phyloP scores from a whole-genome alignment of 306 rosid species.

The Mucuna pruriens region DNA sequence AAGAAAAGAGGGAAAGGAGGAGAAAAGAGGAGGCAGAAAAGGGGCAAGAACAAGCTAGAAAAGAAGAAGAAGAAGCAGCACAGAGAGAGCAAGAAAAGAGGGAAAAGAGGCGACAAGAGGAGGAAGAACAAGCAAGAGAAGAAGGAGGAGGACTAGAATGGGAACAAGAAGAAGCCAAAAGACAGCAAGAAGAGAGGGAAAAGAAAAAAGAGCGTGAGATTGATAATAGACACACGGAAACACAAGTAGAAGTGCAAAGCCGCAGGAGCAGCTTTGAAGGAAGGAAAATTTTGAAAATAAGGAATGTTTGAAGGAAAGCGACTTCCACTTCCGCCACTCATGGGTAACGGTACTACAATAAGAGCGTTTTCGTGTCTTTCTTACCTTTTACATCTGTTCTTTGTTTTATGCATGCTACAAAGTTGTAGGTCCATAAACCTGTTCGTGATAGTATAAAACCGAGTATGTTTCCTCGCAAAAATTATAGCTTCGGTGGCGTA shows the following conservation, averaged over 20 bases:
- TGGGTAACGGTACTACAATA: no score
- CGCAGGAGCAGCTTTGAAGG: conserved; percentile 30
- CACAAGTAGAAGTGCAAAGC: neutral
- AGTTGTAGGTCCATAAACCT: neutral
- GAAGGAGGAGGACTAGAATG: neutral
- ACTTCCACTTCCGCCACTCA: no score
- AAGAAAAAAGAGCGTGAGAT: neutral
- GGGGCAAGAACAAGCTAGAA: neutral
- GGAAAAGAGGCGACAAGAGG: neutral
- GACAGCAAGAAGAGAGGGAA: neutral
- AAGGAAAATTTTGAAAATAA: conserved; percentile 34
- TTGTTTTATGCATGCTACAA: neutral
- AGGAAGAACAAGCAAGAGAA: neutral
- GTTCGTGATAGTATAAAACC: neutral
- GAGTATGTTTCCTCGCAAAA: no score
- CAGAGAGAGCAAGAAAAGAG: conserved; percentile 32
- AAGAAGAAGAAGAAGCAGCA: no score
- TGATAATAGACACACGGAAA: neutral
- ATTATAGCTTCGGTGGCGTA: no score
- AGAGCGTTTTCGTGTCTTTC: neutral
- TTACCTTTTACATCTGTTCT: neutral
- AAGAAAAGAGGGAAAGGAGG: neutral
- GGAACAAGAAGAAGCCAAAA: conserved; percentile 9
- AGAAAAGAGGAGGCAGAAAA: neutral
- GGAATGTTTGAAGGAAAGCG: conserved; percentile 25